Evolutionary conservation across 2,329 filamentous ascomycete species (phyloP).

Genomic region (Monosporascus sp.): DNA sequence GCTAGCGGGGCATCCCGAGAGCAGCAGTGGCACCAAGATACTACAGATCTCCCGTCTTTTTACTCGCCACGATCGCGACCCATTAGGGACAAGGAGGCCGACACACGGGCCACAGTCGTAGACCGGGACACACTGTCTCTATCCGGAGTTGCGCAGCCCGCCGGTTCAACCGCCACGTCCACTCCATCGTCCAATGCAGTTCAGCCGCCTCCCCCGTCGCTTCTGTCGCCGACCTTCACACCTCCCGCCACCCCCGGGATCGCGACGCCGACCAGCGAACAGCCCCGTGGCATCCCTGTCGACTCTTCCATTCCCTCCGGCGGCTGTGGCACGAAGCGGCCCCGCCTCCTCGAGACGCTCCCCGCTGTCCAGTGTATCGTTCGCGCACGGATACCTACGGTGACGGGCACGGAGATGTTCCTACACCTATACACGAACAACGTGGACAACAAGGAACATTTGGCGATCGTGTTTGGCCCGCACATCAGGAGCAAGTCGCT

Average conservation of each 20-base stretch:
- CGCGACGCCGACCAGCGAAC: conserved; percentile 41
- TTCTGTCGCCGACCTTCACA: conserved; percentile 82
- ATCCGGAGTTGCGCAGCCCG: conserved; percentile 13
- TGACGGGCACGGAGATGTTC: conserved; percentile 91
- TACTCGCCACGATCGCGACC: conserved; percentile 37
- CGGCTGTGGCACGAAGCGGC: conserved; percentile 58
- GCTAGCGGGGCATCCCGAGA: background rate
- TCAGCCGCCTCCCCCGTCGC: conserved; percentile 50
- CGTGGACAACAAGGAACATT: conserved; percentile 89
- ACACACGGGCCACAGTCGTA: conserved; percentile 7
- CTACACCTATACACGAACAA: conserved; percentile 91
- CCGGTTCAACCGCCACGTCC: conserved; percentile 3
- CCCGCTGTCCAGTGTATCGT: conserved; percentile 91
- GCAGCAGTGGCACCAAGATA: conserved; percentile 24
- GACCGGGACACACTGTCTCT: conserved; percentile 32
- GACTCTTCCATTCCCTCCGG: conserved; percentile 53
- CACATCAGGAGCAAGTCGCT: conserved; percentile 70
- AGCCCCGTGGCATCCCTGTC: conserved; percentile 50
- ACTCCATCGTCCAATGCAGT: conserved; percentile 6
- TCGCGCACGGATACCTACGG: conserved; percentile 89
- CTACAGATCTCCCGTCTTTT: conserved; percentile 38
- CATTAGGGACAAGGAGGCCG: conserved; percentile 12
- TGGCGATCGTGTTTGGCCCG: conserved; percentile 93
- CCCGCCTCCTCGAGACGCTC: conserved; percentile 67
- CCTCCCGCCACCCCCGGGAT: conserved; percentile 61